Conservation (phyloP, 2,329 filamentous ascomycete species). For the Colletotrichum australisinense region DNA sequence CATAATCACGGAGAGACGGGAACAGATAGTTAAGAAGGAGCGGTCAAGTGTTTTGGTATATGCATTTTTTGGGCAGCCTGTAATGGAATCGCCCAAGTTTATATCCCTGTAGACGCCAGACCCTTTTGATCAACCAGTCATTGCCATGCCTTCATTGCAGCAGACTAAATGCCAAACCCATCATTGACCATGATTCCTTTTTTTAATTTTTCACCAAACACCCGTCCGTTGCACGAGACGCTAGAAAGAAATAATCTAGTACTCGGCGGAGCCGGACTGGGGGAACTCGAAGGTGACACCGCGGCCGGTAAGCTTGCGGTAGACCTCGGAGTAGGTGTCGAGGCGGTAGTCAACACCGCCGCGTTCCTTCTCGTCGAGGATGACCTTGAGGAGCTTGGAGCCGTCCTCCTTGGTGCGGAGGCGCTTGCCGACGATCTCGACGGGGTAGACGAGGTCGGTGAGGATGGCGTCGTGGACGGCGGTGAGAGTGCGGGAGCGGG, state of each 20-base stretch:
- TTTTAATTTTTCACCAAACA: background rate
- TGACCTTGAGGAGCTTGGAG: conserved; percentile 98
- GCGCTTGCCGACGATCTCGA: conserved; percentile 99
- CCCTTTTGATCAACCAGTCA: conserved; percentile 47
- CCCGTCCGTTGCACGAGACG: conserved; percentile 34
- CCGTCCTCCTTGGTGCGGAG: conserved; percentile 98
- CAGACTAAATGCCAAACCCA: conserved; percentile 36
- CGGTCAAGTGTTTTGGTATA: conserved; percentile 42
- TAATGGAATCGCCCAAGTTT: conserved; percentile 60
- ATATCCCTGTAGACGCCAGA: conserved; percentile 61
- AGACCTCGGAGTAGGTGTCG: conserved; percentile 99
- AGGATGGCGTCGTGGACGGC: conserved; percentile 99
- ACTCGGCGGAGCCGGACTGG: conserved; percentile 81
- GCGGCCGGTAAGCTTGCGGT: conserved; percentile 97
- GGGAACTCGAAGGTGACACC: conserved; percentile 99
- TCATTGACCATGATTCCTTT: conserved; percentile 35
- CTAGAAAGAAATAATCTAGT: conserved; percentile 61
- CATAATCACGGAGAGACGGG: conserved; percentile 1
- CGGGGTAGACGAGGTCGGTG: conserved; percentile 97
- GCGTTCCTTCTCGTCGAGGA: conserved; percentile 99
- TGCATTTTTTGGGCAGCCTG: conserved; percentile 52
- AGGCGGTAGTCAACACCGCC: conserved; percentile 99
- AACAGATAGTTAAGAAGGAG: conserved; percentile 25
- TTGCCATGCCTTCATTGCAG: conserved; percentile 35
- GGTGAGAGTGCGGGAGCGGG: conserved; percentile 96